Evolutionary conservation across 208 protist genomes (phyloP).

Genomic region (Leishmania arabica): DNA sequence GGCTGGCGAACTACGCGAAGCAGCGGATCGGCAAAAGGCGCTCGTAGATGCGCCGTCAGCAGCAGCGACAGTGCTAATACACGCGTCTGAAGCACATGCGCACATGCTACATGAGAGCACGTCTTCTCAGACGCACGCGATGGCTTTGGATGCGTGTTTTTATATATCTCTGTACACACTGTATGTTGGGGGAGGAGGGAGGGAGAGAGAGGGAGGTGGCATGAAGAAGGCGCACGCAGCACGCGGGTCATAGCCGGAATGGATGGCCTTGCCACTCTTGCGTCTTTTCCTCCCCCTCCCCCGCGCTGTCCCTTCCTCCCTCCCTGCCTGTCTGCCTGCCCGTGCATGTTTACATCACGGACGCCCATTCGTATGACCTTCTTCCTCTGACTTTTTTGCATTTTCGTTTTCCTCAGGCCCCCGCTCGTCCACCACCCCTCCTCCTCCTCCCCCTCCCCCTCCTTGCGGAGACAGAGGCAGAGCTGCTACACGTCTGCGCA

Average conservation of each 20-base stretch:
- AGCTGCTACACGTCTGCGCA: too few relatives aligned
- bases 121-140: not conserved
- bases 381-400: not conserved
- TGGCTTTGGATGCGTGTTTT: not conserved
- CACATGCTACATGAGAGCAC: not conserved
- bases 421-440: not conserved
- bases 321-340: too few relatives aligned
- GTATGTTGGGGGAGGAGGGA: too few relatives aligned
- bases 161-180: not conserved
- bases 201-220: too few relatives aligned
- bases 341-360: not conserved
- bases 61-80: not conserved
- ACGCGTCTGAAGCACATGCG: not conserved
- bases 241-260: not conserved
- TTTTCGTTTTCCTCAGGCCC: not conserved
- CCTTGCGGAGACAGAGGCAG: too few relatives aligned
- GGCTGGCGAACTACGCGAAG: not conserved
- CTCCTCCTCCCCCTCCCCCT: too few relatives aligned
- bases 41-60: too few relatives aligned
- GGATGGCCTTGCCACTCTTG: not conserved
- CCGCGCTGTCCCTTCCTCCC: not conserved
- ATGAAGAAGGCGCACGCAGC: not conserved
- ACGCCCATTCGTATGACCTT: not conserved
- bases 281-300: not conserved
- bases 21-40: not conserved